phyloP scores from a whole-genome alignment of 345 rosid species.

The Salix caprea region DNA sequence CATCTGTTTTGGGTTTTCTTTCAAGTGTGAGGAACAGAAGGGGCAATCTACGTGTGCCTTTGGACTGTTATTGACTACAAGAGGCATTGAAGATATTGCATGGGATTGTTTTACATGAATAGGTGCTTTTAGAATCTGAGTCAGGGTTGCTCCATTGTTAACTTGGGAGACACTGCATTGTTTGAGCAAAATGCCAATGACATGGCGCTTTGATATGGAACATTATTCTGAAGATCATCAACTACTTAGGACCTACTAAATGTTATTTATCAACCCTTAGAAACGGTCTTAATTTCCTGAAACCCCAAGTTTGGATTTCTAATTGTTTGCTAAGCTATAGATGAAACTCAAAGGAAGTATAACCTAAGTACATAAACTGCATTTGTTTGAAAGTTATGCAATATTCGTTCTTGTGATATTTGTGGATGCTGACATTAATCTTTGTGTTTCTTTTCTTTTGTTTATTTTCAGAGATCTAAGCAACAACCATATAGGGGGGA shows the following conservation, averaged over 20 bases:
- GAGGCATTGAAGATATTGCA: neutral
- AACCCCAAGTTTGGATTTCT: neutral
- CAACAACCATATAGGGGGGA: constrained; percentile 89
- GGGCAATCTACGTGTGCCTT: neutral
- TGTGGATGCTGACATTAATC: neutral
- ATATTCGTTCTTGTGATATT: neutral
- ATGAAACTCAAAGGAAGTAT: neutral
- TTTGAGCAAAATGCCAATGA: neutral
- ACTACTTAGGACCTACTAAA: neutral
- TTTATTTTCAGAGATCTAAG: constrained; percentile 69
- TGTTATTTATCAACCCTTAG: neutral
- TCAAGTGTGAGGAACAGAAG: neutral
- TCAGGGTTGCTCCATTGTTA: neutral
- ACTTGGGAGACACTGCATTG: neutral
- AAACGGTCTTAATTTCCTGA: neutral
- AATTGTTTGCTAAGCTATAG: neutral
- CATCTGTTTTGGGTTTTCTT: neutral
- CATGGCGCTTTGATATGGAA: neutral
- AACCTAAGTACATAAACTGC: neutral
- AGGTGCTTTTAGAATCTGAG: neutral
- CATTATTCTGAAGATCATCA: neutral
- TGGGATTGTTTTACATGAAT: neutral
- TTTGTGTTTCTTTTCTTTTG: neutral
- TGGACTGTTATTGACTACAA: neutral
- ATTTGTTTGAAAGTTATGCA: neutral